These are phyloP conservation scores for Talaromyces sp. DNA, from an alignment of 2,329 filamentous ascomycete genomes.

Conservation along the genomic window DNA sequence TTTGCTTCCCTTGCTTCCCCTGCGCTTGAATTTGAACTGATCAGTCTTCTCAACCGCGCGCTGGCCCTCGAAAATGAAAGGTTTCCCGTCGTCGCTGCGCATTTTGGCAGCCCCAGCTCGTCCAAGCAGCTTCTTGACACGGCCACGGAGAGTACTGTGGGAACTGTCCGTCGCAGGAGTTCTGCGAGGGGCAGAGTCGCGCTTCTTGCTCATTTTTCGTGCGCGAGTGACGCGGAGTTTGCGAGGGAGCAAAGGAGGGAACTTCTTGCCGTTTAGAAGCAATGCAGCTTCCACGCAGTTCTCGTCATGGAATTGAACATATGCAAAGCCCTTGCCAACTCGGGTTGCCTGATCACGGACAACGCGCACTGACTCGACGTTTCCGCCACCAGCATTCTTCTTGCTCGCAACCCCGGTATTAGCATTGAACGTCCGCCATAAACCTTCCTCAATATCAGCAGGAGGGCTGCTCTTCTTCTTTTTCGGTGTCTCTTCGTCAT, in stretches of 20 bases:
- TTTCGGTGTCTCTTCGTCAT: conserved; percentile 57
- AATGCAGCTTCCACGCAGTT: conserved; percentile 91
- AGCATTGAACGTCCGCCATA: conserved; percentile 43
- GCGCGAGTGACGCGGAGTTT: conserved; percentile 82
- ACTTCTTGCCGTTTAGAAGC: conserved; percentile 84
- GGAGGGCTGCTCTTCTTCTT: conserved; percentile 68
- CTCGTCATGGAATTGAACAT: conserved; percentile 89
- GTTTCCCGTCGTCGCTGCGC: conserved; percentile 30
- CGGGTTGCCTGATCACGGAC: conserved; percentile 84
- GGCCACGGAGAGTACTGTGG: conserved; percentile 38
- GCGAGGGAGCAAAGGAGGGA: conserved; percentile 88
- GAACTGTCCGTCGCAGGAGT: conserved; percentile 23
- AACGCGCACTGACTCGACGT: conserved; percentile 89
- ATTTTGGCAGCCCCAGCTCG: conserved; percentile 38
- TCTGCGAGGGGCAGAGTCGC: conserved; percentile 22
- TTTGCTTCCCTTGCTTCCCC: conserved; percentile 37
- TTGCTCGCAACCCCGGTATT: conserved; percentile 24
- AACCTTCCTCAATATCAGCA: conserved; percentile 85
- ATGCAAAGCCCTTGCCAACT: conserved; percentile 94
- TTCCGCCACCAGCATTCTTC: conserved; percentile 56
- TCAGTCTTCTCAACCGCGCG: conserved; percentile 35
- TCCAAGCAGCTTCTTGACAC: conserved; percentile 38
- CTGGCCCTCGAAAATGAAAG: conserved; percentile 46
- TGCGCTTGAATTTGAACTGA: conserved; percentile 35
- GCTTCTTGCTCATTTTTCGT: conserved; percentile 60